Evolutionary conservation across 169 alveolate species (phyloP), one percentile per base, ranked within the genome.

Genomic region (Besnoitia besnoiti): DNA sequence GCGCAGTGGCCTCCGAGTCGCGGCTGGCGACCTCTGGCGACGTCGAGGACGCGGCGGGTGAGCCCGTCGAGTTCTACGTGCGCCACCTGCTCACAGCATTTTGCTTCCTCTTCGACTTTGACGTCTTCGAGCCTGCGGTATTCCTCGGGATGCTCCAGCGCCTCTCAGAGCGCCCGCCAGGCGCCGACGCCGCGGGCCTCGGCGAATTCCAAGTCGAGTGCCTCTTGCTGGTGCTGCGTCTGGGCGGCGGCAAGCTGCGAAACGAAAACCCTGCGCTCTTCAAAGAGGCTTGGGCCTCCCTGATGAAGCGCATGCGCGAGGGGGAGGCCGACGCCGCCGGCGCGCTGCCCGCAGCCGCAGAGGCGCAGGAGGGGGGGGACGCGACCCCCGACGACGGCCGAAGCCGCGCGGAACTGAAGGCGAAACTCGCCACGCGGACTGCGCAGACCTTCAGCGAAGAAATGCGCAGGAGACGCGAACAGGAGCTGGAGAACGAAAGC

Each of bases 201-300:
- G 19, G 87, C 14, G 94, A 91, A 35, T 91, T 91, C 35, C 94
- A 89, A n/a, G 79, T 91, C 24, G 94, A 91, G 77, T 76, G 85
- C 39, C 55, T 91, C 62, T 61, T 91, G 73, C 75, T 91, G 91
- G 85, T 82, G 0, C 91, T 91, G 27, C 90, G 94, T 50, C 47
- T 91, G 87, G 94, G 91, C 50, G 94, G 94, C 40, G 91, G 84
- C 50, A 91, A 82, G 77, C 94, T 91, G 30, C 82, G 91, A 33
- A 79, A 79, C 30, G 94, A 91, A 19, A 89, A 67, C 87, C 50
- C 91, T 14, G 35, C 76, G 19, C 87, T 91, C 55, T 91, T 91
- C 91, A 14, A 62, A 40, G 75, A 39, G 30, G 87, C 94, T 7
- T 91, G 94, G 94, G 59, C 21, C 40, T 27, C 7, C 21, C 35